Evolutionary conservation across 768 basidiomycete species (phyloP).

Genomic region (Lactarius pseudohatsudake): DNA sequence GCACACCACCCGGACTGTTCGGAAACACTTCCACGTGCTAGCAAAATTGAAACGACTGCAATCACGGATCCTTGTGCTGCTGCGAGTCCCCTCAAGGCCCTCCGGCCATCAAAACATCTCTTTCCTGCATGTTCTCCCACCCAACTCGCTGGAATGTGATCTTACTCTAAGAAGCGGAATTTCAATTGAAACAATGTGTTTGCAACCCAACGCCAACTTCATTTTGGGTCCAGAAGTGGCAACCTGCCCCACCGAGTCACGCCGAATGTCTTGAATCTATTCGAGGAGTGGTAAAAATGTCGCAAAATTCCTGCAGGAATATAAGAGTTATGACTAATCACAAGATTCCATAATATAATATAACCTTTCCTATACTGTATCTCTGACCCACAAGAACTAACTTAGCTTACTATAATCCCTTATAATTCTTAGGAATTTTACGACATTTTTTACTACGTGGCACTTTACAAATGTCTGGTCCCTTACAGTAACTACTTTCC

Average conservation of each 20-base stretch:
- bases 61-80: neutral
- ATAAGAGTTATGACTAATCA: too few species aligned
- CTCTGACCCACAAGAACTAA: too few species aligned
- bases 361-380: too few species aligned
- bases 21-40: constrained; percentile 20
- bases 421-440: too few species aligned
- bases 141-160: neutral
- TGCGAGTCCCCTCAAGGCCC: neutral
- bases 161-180: neutral
- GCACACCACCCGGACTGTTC: neutral
- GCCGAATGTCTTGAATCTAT: neutral
- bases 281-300: too few species aligned
- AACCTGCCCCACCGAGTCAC: too few species aligned
- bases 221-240: neutral
- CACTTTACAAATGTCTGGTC: too few species aligned
- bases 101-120: neutral
- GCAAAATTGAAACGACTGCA: neutral
- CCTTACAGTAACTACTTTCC: too few species aligned
- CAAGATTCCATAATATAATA: too few species aligned
- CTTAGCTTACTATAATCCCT: too few species aligned
- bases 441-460: too few species aligned
- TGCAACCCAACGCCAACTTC: neutral
- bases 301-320: too few species aligned
- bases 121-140: neutral
- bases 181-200: neutral